phyloP scores from a whole-genome alignment of 495 filamentous ascomycete species.

The Aspergillus sparsus region DNA sequence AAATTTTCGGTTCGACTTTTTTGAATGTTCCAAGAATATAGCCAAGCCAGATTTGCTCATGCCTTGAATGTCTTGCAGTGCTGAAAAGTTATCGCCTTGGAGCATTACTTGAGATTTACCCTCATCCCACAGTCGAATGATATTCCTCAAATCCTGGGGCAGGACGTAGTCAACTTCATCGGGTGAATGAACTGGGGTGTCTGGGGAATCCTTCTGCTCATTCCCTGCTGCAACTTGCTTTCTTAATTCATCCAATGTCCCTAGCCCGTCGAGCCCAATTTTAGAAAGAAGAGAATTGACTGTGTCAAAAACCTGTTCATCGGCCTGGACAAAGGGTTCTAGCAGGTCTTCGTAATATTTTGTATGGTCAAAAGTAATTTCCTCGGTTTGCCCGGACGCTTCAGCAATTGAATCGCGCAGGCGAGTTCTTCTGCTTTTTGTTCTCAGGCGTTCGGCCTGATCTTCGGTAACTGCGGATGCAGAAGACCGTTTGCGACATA shows the following conservation, averaged over 20 bases:
- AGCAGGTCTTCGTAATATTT: slow-evolving; percentile 72
- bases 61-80: slow-evolving; percentile 46
- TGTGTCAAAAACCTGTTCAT: slow-evolving; percentile 74
- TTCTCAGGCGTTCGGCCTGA: slow-evolving; percentile 57
- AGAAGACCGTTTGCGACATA: slow-evolving; percentile 51
- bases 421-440: slow-evolving; percentile 80
- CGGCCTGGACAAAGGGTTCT: slow-evolving; percentile 65
- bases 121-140: slow-evolving; percentile 61
- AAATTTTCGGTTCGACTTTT: slow-evolving; percentile 56
- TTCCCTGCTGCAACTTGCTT: slow-evolving; percentile 23
- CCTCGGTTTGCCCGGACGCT: slow-evolving; percentile 48
- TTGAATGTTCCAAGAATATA: slow-evolving; percentile 79
- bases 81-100: slow-evolving; percentile 54
- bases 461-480: slow-evolving; percentile 53
- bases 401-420: slow-evolving; percentile 73
- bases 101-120: slow-evolving; percentile 57
- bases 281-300: slow-evolving; percentile 66
- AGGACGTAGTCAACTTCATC: slow-evolving; percentile 35
- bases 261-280: slow-evolving; percentile 58
- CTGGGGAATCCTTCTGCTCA: slow-evolving; percentile 25
- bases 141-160: slow-evolving; percentile 53
- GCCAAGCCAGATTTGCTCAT: slow-evolving; percentile 61
- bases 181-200: slow-evolving; percentile 6
- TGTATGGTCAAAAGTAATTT: slow-evolving; percentile 60
- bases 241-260: slow-evolving; percentile 44